Base-by-base conservation (phyloP, 2,329 filamentous ascomycete genomes). In the Trichophyton schoenleinii region DNA sequence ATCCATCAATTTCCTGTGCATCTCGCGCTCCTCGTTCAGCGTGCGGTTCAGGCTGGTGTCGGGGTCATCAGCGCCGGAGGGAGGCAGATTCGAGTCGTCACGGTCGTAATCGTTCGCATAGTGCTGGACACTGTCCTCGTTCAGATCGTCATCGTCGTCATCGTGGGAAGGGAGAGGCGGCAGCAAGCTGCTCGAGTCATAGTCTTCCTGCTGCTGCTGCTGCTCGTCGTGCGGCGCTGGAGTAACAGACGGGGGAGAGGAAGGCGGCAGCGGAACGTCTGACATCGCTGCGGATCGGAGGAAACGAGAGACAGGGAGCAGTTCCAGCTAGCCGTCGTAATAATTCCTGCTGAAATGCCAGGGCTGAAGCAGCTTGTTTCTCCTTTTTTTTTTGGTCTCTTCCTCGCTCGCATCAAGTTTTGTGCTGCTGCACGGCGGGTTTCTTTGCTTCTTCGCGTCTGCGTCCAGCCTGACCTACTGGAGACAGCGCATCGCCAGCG, bases 1-100 rank as follows among this genome's bases (percentile, higher is more conserved):
- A 65, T 86, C 83, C 76, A 82, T 79, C 64, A 86, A 70, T 64
- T 80, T 80, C 62, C 78, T 76, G 65, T 79, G 78, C 80, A 85
- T 84, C 67, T 83, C 82, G 59, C 74, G 74, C 69, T 85, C 82
- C 66, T 83, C 78, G 41, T 84, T 68, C 31, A 75, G 67, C 0
- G 74, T 77, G 61, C 75, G 72, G 58, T 76, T 75, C 42, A 63
- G 44, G 18, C 55, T 59, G 20, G 58, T 31, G 20, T 63, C 60
- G 34, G 36, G 52, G 31, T 59, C 58, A 49, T 60, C 60, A 25
- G 28, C 22, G 55, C 61, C 55, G 46, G 38, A 18, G 25, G 48
- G 59, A 34, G 58, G 25, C 7, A 63, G 58, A 22, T 66, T 70
- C 22, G 67, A 66, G 36, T 73, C 69, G 9, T 73, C 71, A 11